A percentile compares a stretch with the other conserved stretches of the same genome.
phyloP scores from a whole-genome alignment of 1,139 yeast species.

The Kodamaea alishanica region DNA sequence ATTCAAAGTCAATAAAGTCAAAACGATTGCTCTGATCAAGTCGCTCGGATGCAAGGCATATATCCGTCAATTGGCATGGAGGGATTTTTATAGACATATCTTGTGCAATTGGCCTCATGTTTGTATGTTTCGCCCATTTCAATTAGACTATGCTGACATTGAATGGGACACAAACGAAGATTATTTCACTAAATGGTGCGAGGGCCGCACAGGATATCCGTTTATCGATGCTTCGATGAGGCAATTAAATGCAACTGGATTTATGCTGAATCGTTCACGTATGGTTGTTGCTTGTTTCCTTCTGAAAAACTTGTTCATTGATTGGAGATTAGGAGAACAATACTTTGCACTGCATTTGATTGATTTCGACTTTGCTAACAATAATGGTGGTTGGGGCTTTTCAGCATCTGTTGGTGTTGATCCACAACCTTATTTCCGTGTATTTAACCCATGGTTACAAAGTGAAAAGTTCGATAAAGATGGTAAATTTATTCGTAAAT shows the following conservation, averaged over 20 bases:
- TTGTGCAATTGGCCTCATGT: conserved; percentile 48
- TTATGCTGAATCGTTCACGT: conserved; percentile 50
- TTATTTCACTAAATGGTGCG: conserved; percentile 45
- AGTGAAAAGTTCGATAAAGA: conserved; percentile 46
- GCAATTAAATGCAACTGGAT: conserved; percentile 46
- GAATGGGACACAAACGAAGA: conserved; percentile 40
- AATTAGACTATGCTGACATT: conserved; percentile 35
- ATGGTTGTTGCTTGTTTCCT: conserved; percentile 53
- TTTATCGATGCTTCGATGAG: conserved; percentile 58
- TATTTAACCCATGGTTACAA: conserved; percentile 52
- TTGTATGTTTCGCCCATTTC: conserved; percentile 49
- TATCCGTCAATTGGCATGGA: conserved; percentile 53
- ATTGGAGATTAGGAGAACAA: conserved; percentile 54
- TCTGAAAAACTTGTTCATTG: conserved; percentile 49
- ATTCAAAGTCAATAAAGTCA: conserved; percentile 2
- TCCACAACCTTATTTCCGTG: conserved; percentile 55
- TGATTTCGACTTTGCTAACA: conserved; percentile 53
- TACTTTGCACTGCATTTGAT: conserved; percentile 47
- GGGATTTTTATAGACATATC: conserved; percentile 54
- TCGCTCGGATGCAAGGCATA: conserved; percentile 6
- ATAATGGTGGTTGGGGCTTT: conserved; percentile 59
- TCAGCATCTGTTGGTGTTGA: conserved; percentile 49
- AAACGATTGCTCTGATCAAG: conserved; percentile 16
- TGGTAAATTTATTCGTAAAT: conserved; percentile 43
- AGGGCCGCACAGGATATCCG: conserved; percentile 53